Percentiles rank a stretch among this genome's conserved stretches.
Conservation (phyloP, 495 filamentous ascomycete species). For the Penicillium riverlandense region DNA sequence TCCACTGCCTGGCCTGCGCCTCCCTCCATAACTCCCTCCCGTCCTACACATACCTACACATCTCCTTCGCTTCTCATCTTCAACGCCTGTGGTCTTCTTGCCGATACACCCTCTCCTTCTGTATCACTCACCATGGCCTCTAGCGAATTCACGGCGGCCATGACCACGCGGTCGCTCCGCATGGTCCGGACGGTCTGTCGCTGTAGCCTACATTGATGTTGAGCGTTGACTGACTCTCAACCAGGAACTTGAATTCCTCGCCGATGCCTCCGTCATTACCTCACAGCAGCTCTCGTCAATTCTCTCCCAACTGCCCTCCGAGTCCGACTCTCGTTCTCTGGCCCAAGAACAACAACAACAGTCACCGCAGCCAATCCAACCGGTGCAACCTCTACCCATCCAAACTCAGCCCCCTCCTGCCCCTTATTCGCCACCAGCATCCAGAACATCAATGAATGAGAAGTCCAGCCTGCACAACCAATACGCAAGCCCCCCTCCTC, state of each 20-base stretch:
- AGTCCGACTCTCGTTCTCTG: conserved; percentile 35
- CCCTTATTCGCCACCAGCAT: conserved; percentile 34
- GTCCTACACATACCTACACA: too few species aligned
- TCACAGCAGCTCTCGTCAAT: conserved; percentile 64
- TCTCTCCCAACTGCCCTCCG: conserved; percentile 62
- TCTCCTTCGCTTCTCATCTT: too few species aligned
- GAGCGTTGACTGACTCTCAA: conserved; percentile 2
- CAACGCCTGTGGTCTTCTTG: too few species aligned
- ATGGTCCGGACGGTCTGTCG: conserved; percentile 71
- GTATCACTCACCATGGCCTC: conserved; percentile 28
- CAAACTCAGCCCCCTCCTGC: conserved; percentile 28
- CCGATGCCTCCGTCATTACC: conserved; percentile 68
- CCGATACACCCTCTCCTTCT: background rate
- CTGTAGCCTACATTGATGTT: background rate
- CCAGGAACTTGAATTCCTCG: conserved; percentile 88
- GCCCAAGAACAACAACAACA: conserved; percentile 6
- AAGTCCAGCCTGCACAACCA: conserved; percentile 47
- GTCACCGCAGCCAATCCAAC: conserved; percentile 7
- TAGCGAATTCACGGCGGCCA: conserved; percentile 34
- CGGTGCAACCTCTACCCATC: conserved; percentile 18
- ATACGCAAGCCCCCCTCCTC: conserved; percentile 41
- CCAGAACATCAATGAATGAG: conserved; percentile 47
- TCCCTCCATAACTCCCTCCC: too few species aligned
- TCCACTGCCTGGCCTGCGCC: too few species aligned
- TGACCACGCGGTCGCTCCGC: conserved; percentile 77